phyloP scores from a whole-genome alignment of 768 basidiomycete genomes.

The Tricholoma hemisulphureum region DNA sequence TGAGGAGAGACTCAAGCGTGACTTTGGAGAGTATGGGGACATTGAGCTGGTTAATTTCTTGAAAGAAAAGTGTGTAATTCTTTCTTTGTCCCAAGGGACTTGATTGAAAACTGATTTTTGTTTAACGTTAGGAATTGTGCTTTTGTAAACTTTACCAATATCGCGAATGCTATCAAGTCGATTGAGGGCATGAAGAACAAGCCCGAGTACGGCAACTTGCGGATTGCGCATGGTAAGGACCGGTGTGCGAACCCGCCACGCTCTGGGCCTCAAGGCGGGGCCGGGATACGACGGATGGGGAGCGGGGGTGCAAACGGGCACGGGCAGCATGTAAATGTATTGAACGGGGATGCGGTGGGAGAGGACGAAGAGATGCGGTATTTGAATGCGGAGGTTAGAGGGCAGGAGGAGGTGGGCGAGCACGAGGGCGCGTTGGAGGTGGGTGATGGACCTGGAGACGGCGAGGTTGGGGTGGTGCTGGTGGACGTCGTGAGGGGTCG shows the following conservation, averaged over 20 bases:
- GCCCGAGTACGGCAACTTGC: constrained; percentile 84
- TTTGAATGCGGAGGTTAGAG: not conserved
- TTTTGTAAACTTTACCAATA: constrained; percentile 94
- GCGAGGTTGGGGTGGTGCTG: constrained; percentile 21
- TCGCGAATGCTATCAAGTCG: constrained; percentile 96
- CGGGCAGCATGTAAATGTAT: constrained; percentile 33
- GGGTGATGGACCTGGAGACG: constrained; percentile 21
- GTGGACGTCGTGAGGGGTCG: not conserved
- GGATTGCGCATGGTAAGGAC: constrained; percentile 94
- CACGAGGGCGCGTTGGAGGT: constrained; percentile 10
- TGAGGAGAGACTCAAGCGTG: constrained; percentile 85
- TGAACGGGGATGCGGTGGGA: constrained; percentile 26
- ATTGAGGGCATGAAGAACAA: constrained; percentile 93
- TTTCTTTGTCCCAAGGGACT: not conserved
- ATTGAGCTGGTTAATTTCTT: constrained; percentile 96
- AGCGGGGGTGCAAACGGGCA: constrained; percentile 40
- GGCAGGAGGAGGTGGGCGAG: not conserved
- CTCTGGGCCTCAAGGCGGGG: constrained; percentile 73
- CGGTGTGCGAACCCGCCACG: constrained; percentile 92
- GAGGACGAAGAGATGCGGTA: constrained; percentile 21
- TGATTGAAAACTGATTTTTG: not conserved
- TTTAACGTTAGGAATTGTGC: constrained; percentile 73
- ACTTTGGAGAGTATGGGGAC: constrained; percentile 95
- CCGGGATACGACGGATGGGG: constrained; percentile 42
- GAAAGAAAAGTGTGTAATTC: constrained; percentile 76